Evolutionary conservation across 257 asterid species (phyloP).

Genomic region (Echites panduratus): DNA sequence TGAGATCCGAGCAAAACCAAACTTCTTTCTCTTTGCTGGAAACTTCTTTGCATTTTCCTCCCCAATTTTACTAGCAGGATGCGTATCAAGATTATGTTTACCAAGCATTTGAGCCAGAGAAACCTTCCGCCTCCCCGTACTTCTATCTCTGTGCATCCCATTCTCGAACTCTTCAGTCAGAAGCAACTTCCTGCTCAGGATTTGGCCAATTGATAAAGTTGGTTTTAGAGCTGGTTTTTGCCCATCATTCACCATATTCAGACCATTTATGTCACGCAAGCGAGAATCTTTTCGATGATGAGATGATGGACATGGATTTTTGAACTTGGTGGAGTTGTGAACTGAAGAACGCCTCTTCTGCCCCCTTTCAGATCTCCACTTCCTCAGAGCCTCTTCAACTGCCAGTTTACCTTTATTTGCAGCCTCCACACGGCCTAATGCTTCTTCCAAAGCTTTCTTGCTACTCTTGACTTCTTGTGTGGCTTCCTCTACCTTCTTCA

Average conservation of each 20-base stretch:
- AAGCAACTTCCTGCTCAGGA: conserved; percentile 68
- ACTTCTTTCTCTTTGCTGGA: conserved; percentile 74
- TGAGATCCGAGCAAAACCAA: conserved; percentile 62
- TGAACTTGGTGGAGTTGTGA: conserved; percentile 54
- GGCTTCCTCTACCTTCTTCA: conserved; percentile 79
- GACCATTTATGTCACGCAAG: conserved; percentile 48
- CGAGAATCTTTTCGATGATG: conserved; percentile 45
- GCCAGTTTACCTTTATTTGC: conserved; percentile 71
- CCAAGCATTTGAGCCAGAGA: conserved; percentile 79
- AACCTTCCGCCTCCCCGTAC: conserved; percentile 46
- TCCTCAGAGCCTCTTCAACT: conserved; percentile 76
- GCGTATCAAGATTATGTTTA: conserved; percentile 27
- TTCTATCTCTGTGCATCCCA: conserved; percentile 28
- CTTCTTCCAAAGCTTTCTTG: conserved; percentile 76
- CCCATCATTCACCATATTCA: conserved; percentile 40
- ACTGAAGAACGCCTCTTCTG: conserved; percentile 50
- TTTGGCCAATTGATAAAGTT: conserved; percentile 55
- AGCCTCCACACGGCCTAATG: conserved; percentile 61
- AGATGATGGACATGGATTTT: conserved; percentile 42
- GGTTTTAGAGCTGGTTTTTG: conserved; percentile 52
- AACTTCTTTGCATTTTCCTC: conserved; percentile 40
- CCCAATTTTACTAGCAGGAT: conserved; percentile 26
- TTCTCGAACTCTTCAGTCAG: conserved; percentile 61
- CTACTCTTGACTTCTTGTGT: conserved; percentile 64
- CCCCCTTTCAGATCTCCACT: conserved; percentile 86